phyloP scores from a whole-genome alignment of 2,329 filamentous ascomycete species.

The Atkinsonella texensis region DNA sequence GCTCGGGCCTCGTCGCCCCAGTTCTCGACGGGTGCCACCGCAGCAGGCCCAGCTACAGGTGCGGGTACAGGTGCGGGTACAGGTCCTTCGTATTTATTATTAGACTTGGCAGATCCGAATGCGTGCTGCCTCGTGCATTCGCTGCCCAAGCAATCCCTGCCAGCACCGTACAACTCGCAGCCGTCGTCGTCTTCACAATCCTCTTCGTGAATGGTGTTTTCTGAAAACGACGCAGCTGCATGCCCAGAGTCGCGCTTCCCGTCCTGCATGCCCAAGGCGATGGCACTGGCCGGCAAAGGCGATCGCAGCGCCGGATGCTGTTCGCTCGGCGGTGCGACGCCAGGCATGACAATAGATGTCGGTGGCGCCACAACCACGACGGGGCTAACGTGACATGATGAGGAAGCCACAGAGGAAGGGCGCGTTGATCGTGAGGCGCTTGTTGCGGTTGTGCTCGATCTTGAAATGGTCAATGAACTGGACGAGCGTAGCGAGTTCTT shows the following conservation, averaged over 20 bases:
- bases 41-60: background rate
- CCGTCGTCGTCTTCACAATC: constrained; percentile 25
- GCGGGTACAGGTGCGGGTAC: background rate
- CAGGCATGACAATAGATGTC: constrained; percentile 12
- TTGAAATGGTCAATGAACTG: constrained; percentile 7
- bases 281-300: constrained; percentile 10
- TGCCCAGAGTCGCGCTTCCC: constrained; percentile 45
- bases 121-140: background rate
- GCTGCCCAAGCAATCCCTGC: no score
- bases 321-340: constrained; percentile 33
- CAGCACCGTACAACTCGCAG: background rate
- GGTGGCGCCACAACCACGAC: constrained; percentile 19
- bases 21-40: constrained; percentile 6
- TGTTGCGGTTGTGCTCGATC: constrained; percentile 13
- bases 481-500: constrained; percentile 15
- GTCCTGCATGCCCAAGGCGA: constrained; percentile 22
- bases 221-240: constrained; percentile 26
- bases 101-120: background rate
- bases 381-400: constrained; percentile 15
- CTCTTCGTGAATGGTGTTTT: constrained; percentile 26
- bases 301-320: constrained; percentile 40
- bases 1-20: constrained; percentile 7
- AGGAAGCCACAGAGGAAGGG: constrained; percentile 6
- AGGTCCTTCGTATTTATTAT: background rate
- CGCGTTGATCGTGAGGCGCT: constrained; percentile 2